These are phyloP conservation scores for Jaenimonas drosophilae DNA, from an alignment of 208 protist species.

Conservation along the genomic window DNA sequence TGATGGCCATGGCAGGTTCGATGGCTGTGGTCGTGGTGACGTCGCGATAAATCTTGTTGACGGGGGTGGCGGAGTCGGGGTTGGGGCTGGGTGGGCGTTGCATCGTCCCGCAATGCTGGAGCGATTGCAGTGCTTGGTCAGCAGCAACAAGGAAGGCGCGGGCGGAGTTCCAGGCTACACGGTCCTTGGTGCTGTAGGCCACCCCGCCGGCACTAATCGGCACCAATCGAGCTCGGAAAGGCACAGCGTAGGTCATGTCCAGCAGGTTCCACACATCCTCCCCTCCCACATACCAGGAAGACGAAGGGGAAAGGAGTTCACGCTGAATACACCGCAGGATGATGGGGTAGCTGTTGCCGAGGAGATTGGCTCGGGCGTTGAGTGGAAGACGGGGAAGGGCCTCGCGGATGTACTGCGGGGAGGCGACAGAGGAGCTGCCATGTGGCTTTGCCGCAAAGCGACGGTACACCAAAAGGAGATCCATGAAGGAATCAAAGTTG, in stretches of 20 bases:
- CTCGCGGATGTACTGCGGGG: constrained; percentile 8
- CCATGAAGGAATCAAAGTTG: constrained; percentile 42
- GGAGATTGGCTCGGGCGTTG: constrained; percentile 18
- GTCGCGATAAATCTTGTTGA: too few species aligned
- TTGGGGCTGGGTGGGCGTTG: too few species aligned
- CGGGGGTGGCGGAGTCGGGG: too few species aligned
- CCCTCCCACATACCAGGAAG: constrained; percentile 27
- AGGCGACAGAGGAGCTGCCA: too few species aligned
- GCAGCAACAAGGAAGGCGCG: constrained; percentile 17
- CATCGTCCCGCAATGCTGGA: too few species aligned
- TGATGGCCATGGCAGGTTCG: too few species aligned
- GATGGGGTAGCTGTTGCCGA: constrained; percentile 23
- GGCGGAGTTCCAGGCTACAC: constrained; percentile 23
- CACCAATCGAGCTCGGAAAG: constrained; percentile 29
- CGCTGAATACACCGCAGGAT: constrained; percentile 30
- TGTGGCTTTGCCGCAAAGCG: too few species aligned
- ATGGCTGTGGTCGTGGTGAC: too few species aligned
- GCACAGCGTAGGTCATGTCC: constrained; percentile 34
- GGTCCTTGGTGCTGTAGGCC: constrained; percentile 4
- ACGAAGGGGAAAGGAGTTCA: constrained; percentile 20
- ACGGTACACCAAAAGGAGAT: too few species aligned
- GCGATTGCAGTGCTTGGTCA: too few species aligned
- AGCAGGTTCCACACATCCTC: constrained; percentile 29
- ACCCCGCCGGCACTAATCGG: constrained; percentile 20
- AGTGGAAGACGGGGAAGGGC: constrained; percentile 22